phyloP scores from a whole-genome alignment of 2,329 filamentous ascomycete species.

The Fusarium piperis region DNA sequence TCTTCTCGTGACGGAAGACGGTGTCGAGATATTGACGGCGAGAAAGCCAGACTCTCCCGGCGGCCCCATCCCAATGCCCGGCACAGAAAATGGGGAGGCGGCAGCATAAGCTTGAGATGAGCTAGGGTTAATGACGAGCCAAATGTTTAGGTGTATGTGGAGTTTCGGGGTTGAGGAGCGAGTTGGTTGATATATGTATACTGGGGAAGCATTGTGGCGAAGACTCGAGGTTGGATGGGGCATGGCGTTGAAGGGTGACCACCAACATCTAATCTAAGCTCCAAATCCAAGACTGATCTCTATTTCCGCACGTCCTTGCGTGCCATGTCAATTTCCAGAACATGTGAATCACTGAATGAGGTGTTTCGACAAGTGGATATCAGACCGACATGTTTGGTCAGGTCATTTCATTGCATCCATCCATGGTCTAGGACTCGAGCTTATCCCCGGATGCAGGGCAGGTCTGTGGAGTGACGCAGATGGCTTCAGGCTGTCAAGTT shows the following conservation, averaged over 20 bases:
- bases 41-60: slow-evolving; percentile 78
- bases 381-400: slow-evolving; percentile 4
- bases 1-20: slow-evolving; percentile 82
- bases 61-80: slow-evolving; percentile 71
- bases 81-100: slow-evolving; percentile 24
- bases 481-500: slow-evolving; percentile 28
- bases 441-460: slow-evolving; percentile 22
- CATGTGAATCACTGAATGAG: slow-evolving; percentile 7
- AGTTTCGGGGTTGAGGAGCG: slow-evolving; percentile 22
- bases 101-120: slow-evolving; percentile 13
- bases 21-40: slow-evolving; percentile 83
- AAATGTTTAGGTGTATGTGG: slow-evolving; percentile 14
- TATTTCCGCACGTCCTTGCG: not conserved
- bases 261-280: not conserved
- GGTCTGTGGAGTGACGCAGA: slow-evolving; percentile 33
- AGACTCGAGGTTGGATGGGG: not conserved
- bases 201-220: slow-evolving; percentile 2
- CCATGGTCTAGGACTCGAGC: slow-evolving; percentile 1
- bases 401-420: slow-evolving; percentile 27
- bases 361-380: slow-evolving; percentile 13
- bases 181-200: slow-evolving; percentile 7
- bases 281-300: not conserved
- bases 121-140: not conserved
- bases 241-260: not conserved
- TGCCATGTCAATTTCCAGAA: not conserved